A percentile compares a stretch with the other conserved stretches of the same genome.
phyloP scores from a whole-genome alignment of 768 basidiomycete species.

The Guyanaporus albipodus region DNA sequence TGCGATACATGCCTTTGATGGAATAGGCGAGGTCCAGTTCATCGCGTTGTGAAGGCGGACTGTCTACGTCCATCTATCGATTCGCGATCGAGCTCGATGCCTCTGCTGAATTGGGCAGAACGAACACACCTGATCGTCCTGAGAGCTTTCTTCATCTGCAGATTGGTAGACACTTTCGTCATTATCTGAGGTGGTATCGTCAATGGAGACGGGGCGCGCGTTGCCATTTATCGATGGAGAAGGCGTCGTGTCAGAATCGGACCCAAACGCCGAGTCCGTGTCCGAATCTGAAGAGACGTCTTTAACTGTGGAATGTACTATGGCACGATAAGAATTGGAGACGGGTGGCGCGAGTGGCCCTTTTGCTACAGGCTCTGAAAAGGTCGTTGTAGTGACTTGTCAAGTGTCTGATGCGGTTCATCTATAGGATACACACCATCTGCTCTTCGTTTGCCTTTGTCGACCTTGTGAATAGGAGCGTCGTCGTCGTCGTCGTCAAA shows the following conservation, averaged over 20 bases:
- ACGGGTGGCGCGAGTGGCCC: neutral
- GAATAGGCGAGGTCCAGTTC: slow-evolving; percentile 23
- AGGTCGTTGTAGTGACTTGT: neutral
- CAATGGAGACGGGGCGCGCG: neutral
- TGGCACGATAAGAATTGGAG: neutral
- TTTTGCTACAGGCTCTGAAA: slow-evolving; percentile 8
- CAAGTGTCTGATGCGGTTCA: neutral
- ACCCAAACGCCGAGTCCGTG: neutral
- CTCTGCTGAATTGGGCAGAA: neutral
- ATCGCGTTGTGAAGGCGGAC: slow-evolving; percentile 1
- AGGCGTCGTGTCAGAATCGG: slow-evolving; percentile 2
- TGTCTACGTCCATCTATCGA: slow-evolving; percentile 20
- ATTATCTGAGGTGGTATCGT: slow-evolving; percentile 3
- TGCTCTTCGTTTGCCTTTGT: slow-evolving; percentile 21
- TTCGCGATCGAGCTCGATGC: neutral
- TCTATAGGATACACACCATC: slow-evolving; percentile 7
- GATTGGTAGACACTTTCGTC: slow-evolving; percentile 18
- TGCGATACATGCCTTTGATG: slow-evolving; percentile 47
- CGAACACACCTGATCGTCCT: slow-evolving; percentile 10
- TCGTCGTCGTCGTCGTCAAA: neutral
- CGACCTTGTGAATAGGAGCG: slow-evolving; percentile 5
- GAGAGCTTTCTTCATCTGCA: slow-evolving; percentile 1
- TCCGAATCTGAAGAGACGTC: slow-evolving; percentile 7
- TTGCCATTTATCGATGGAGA: neutral
- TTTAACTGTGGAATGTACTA: neutral